Evolutionary conservation across 441 rosid species (phyloP), one percentile per base, ranked within the genome.

Genomic region (Sinapis alba): DNA sequence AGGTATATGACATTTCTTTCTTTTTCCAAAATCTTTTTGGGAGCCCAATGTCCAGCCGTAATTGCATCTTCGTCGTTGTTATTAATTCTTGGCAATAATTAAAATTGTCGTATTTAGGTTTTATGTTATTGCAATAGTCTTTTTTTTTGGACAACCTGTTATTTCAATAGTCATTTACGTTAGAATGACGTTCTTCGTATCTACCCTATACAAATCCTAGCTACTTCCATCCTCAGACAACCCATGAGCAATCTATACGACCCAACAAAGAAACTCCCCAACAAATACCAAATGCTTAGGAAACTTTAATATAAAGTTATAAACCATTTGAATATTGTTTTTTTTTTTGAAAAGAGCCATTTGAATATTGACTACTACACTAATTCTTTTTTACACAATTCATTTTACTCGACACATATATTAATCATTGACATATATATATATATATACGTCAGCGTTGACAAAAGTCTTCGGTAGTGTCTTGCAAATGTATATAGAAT

Each of bases 161-260:
- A n/a, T n/a, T n/a, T n/a, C n/a, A n/a, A 65, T 32, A 77, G 20
- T 32, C 19, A 62, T 15, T 57, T 77, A 65, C 27, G 34, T 60
- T 71, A 23, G 30, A 77, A 20, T 51, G 63, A 65, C 30, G 63
- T 66, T 70, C 24, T 58, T 50, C 28, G 53, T 67, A 77, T 72
- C 80, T 66, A 78, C 80, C 80, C 77, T 78, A 58, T 26, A 51
- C 50, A 27, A 27, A 78, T 60, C 65, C 77, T 61, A 71, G 60
- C 75, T 66, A 66, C 80, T 51, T 66, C 38, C 68, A 58, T 65
- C 45, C 56, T 58, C 53, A 60, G 80, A 72, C 80, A 78, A 60
- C 65, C 69, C 69, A 78, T 71, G 76, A 77, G n/a, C 80, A 65
- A 65, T 63, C 21, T 70, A 76, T 63, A 59, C 20, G 32, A 70